Base-by-base conservation (phyloP, 1,139 yeast genomes). In the Magnusiomyces paraingens region DNA sequence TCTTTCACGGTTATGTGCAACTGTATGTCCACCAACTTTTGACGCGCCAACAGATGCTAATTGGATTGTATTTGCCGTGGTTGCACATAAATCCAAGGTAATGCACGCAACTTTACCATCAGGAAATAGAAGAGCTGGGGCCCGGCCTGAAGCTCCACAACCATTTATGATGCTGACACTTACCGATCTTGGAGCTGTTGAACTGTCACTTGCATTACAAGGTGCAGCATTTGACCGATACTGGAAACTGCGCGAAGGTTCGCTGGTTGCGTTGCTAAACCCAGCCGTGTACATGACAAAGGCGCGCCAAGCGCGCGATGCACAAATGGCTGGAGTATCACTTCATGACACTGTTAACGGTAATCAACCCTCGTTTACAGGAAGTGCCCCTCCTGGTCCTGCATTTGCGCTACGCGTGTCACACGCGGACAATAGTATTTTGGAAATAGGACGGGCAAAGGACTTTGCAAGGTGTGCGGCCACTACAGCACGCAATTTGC, bases 211-310 rank as follows among this genome's bases (percentile, higher is more conserved):
- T 6, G 77, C 83, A 58, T 65, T 93, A 1, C 85, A 86, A 64
- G 90, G 83, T 0, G 73, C 75, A 12, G 86, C 90, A 2, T 84
- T 83, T 59, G 80, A 81, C 29, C 79, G 78, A 63, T 86, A 82
- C 67, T 87, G 88, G 82, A 87, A 84, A 57, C 63, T 90, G 2
- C 73, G 80, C 49, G 75, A 81, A 1, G 98, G 99, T 0, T 89
- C 86, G 55, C 69, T 91, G 1, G 67, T 91, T 10, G 86, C 86
- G 0, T 66, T 93, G 0, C 69, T 91, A 49, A 91, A 91, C 64
- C 98, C 99, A 0, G 73, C 73, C 1, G 73, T 88, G 1, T 76
- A 74, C 57, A 71, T 74, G 1, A 75, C 70, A 68, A 61, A 46
- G 61, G 32, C 32, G 32, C 32, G 32, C 32, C 32, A 26, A 26